Percentiles rank a stretch among this genome's conserved stretches.
These are phyloP conservation scores for Cytospora piceae DNA, from an alignment of 2,329 filamentous ascomycete genomes.

Conservation along the genomic window DNA sequence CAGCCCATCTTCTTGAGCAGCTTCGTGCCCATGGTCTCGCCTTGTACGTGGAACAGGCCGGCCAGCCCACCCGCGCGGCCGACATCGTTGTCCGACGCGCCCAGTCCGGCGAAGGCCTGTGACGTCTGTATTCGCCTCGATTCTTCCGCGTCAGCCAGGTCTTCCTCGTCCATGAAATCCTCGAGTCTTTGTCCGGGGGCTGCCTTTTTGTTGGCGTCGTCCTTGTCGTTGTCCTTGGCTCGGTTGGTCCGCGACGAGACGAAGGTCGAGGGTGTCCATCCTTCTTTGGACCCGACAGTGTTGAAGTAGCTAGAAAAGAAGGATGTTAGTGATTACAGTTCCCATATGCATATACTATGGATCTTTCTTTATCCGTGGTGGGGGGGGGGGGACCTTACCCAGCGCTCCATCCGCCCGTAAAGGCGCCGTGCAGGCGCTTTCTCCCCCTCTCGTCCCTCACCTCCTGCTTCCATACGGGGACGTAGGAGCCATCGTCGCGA, in stretches of 20 bases:
- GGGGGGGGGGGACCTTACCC: conserved; percentile 63
- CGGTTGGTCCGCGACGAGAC: conserved; percentile 85
- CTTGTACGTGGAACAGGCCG: conserved; percentile 71
- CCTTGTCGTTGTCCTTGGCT: conserved; percentile 55
- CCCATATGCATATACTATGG: too few species aligned
- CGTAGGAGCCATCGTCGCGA: conserved; percentile 88
- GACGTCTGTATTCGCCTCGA: conserved; percentile 73
- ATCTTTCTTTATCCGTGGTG: background rate
- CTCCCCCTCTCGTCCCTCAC: conserved; percentile 90
- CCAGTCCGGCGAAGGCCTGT: conserved; percentile 75
- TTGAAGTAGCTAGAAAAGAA: conserved; percentile 79
- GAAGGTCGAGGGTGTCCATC: conserved; percentile 92
- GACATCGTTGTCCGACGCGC: conserved; percentile 63
- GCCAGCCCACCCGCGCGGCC: conserved; percentile 59
- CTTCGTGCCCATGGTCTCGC: conserved; percentile 85
- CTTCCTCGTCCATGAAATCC: conserved; percentile 98
- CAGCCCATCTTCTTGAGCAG: conserved; percentile 92
- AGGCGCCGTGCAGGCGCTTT: conserved; percentile 91
- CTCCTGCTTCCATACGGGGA: conserved; percentile 98
- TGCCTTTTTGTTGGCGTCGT: conserved; percentile 43
- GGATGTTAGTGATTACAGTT: background rate
- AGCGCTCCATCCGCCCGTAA: conserved; percentile 95
- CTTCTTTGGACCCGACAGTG: conserved; percentile 96
- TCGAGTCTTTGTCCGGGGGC: conserved; percentile 67
- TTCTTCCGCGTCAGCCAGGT: conserved; percentile 84